A percentile compares a stretch with the other conserved stretches of the same genome.
These are phyloP conservation scores for Solanum gracilifrons DNA, from an alignment of 257 asterid genomes.

Conservation along the genomic window DNA sequence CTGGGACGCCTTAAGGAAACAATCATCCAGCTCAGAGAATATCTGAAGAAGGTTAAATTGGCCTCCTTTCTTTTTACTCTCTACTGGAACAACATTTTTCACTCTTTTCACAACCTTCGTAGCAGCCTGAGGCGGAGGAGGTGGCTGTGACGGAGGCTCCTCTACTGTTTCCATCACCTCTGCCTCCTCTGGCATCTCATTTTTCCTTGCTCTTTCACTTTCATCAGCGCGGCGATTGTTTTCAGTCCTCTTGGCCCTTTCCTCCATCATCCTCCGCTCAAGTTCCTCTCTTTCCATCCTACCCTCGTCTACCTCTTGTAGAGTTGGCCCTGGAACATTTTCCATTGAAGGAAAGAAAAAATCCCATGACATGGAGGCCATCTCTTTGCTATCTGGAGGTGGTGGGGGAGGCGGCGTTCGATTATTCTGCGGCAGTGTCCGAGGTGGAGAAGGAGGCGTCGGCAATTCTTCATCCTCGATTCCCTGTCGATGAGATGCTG, in stretches of 20 bases:
- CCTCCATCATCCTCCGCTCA: slow-evolving; percentile 43
- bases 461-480: slow-evolving; percentile 48
- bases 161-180: slow-evolving; percentile 36
- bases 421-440: slow-evolving; percentile 1
- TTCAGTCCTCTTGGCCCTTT: slow-evolving; percentile 37
- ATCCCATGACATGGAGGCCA: slow-evolving; percentile 39
- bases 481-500: background rate
- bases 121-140: slow-evolving; percentile 38
- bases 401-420: slow-evolving; percentile 25
- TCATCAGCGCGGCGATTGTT: slow-evolving; percentile 12
- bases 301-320: slow-evolving; percentile 57
- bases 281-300: slow-evolving; percentile 43
- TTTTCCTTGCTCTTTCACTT: slow-evolving; percentile 18
- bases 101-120: slow-evolving; percentile 50
- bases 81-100: slow-evolving; percentile 41
- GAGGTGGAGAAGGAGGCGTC: slow-evolving; percentile 12
- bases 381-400: slow-evolving; percentile 25
- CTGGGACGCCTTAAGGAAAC: slow-evolving; percentile 79
- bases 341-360: slow-evolving; percentile 47
- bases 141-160: slow-evolving; percentile 57
- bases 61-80: slow-evolving; percentile 44
- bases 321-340: slow-evolving; percentile 47
- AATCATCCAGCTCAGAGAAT: slow-evolving; percentile 75
- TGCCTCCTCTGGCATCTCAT: slow-evolving; percentile 21
- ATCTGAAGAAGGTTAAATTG: slow-evolving; percentile 43